Evolutionary conservation across 1,284 basidiomycete genomes (phyloP), one percentile per base, ranked within the genome.

Genomic region (Tilletia setariae): DNA sequence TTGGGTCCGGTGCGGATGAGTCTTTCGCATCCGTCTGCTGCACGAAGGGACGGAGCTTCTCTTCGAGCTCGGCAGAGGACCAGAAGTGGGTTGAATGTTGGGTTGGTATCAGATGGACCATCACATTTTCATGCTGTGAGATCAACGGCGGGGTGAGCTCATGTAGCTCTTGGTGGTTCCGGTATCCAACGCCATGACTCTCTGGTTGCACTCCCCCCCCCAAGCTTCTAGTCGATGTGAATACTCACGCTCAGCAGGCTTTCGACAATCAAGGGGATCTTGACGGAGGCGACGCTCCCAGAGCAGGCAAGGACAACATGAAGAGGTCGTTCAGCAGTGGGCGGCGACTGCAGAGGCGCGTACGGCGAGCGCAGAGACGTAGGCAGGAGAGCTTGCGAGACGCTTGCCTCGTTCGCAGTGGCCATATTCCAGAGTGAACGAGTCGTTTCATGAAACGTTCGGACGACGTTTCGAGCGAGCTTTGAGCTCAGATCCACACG

Each of bases 221-320:
- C n/a, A n/a, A n/a, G n/a, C n/a, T n/a, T n/a, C 35, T 40, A 4
- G 6, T 11, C 11, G 35, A 40, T 40, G 13, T 23, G 3, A 23
- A 53, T 30, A 61, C 56, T 61, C 56, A 61, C 56, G 15, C 32
- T 84, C 65, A 90, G 84, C 42, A 98, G 85, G 70, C 89, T 89
- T 35, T 87, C 84, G 2, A 93, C 91, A 66, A 98, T 97, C 46
- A 95, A 85, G 0, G 94, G 93, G 0, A 90, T 89, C 81, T 98
- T 98, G 78, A 98, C 88, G 65, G 92, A 92, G 0, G 95, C 95
- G 0, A 98, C 95, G 76, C 92, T 95, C 13, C 95, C 94, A 0
- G 93, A 92, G 0, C 90, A 89, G 64, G 95, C 90, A 49, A 98
- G 84, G 6, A 98, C 84, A 46, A 97, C 87, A 80, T 97, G 85